Evolutionary conservation across 2,329 filamentous ascomycete genomes (phyloP).

Genomic region (Aspergillus fumigatiaffinis): DNA sequence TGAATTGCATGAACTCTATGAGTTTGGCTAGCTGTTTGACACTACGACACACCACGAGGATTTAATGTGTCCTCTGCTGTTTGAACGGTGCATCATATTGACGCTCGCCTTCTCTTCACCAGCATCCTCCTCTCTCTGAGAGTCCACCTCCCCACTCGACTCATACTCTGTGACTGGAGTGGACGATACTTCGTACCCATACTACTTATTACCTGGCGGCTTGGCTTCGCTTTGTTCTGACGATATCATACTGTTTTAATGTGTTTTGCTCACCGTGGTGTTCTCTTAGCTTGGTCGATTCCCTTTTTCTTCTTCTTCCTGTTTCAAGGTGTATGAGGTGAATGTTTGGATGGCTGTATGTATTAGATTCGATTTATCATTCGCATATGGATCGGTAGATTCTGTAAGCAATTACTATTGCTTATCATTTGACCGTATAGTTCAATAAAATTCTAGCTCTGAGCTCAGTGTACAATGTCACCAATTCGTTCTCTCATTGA

Average conservation of each 20-base stretch:
- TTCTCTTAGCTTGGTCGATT: background rate
- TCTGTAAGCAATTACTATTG: background rate
- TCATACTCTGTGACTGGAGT: background rate
- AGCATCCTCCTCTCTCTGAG: background rate
- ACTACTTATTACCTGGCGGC: background rate
- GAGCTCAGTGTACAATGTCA: background rate
- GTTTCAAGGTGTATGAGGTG: background rate
- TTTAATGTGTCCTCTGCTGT: background rate
- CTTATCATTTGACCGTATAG: background rate
- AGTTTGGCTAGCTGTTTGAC: background rate
- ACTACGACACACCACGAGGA: background rate
- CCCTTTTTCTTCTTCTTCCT: background rate
- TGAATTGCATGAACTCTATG: background rate
- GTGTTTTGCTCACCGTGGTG: background rate
- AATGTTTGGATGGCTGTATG: background rate
- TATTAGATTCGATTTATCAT: background rate
- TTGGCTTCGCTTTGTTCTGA: slow-evolving; percentile 1
- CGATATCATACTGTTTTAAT: slow-evolving; percentile 3
- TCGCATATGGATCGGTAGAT: background rate
- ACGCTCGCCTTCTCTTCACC: background rate
- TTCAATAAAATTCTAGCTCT: too few relatives aligned
- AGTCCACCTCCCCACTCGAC: background rate
- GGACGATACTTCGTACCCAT: background rate
- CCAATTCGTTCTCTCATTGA: too few relatives aligned
- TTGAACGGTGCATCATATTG: background rate